Conservation (phyloP, 805 yeast genomes). For the Wilhelminamyces savonicus region DNA sequence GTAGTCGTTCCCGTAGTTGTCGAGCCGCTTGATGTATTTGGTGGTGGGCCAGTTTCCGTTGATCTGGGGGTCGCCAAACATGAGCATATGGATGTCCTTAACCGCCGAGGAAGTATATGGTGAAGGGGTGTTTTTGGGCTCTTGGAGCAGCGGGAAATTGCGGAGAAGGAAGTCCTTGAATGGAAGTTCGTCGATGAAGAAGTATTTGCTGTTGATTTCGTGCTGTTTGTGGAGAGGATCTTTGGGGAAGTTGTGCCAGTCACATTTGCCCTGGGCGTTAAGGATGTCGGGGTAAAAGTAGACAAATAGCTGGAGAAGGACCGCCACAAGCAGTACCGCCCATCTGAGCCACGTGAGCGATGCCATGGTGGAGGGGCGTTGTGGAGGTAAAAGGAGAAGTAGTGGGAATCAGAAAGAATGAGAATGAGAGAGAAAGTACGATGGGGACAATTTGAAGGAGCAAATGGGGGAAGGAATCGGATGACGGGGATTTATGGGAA, state of each 20-base stretch:
- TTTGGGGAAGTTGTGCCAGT: constrained; percentile 41
- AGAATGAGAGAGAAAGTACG: too few species aligned
- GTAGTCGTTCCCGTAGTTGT: constrained; percentile 84
- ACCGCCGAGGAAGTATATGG: constrained; percentile 12
- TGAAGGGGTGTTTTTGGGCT: constrained; percentile 2
- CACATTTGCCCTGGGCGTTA: constrained; percentile 41
- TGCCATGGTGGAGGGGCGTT: too few species aligned
- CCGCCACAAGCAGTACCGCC: constrained; percentile 31
- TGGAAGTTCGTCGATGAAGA: constrained; percentile 7
- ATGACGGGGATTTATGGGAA: too few species aligned
- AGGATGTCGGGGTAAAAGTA: constrained; percentile 70
- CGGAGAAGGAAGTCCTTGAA: constrained; percentile 9
- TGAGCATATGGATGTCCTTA: constrained; percentile 57
- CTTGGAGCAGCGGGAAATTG: constrained; percentile 16
- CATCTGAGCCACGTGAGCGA: constrained; percentile 8
- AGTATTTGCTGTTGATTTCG: constrained; percentile 5
- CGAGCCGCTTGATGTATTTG: constrained; percentile 66
- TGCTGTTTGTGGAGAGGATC: too few species aligned
- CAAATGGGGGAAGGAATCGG: too few species aligned
- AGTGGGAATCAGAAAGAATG: too few species aligned
- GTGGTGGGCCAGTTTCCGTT: constrained; percentile 79
- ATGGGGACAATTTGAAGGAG: too few species aligned
- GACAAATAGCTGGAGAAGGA: constrained; percentile 53
- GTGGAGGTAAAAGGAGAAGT: too few species aligned
- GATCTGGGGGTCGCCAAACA: constrained; percentile 96